Evolutionary conservation across 176 grass and related monocot species (phyloP).

Genomic region (Rhynchospora breviuscula): DNA sequence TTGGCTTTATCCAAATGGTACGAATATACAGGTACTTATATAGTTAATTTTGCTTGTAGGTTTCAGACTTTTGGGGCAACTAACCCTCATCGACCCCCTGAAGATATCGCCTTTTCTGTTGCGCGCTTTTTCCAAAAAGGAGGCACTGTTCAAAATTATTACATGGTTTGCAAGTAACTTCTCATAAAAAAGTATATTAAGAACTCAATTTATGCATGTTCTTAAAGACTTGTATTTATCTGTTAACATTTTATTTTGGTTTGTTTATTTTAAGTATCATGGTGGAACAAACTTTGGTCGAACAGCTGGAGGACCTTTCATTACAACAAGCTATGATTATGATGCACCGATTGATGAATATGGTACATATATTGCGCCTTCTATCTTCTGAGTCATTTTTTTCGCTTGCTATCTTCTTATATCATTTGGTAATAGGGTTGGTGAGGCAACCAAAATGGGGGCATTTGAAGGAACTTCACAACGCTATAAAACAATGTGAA

Average conservation of each 20-base stretch:
- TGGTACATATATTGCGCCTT: conserved; percentile 35
- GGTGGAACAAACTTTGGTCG: conserved; percentile 96
- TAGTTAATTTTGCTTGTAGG: conserved; percentile 42
- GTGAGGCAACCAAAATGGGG: conserved; percentile 83
- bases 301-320: conserved; percentile 91
- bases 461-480: conserved; percentile 90
- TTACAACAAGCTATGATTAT: conserved; percentile 99
- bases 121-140: conserved; percentile 94
- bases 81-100: conserved; percentile 86
- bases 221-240: conserved; percentile 9
- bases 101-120: conserved; percentile 94
- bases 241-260: conserved; percentile 4
- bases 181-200: neutral
- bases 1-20: neutral
- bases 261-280: conserved; percentile 60
- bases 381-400: neutral
- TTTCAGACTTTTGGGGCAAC: conserved; percentile 88
- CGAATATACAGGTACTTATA: neutral
- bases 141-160: conserved; percentile 90
- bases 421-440: conserved; percentile 47
- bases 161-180: conserved; percentile 57
- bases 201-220: neutral
- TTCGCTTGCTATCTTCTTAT: neutral
- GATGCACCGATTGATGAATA: conserved; percentile 99
- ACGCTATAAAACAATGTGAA: conserved; percentile 85